Conservation (phyloP, 1,139 yeast species). For the Yamadazyma pseudoaaseri region DNA sequence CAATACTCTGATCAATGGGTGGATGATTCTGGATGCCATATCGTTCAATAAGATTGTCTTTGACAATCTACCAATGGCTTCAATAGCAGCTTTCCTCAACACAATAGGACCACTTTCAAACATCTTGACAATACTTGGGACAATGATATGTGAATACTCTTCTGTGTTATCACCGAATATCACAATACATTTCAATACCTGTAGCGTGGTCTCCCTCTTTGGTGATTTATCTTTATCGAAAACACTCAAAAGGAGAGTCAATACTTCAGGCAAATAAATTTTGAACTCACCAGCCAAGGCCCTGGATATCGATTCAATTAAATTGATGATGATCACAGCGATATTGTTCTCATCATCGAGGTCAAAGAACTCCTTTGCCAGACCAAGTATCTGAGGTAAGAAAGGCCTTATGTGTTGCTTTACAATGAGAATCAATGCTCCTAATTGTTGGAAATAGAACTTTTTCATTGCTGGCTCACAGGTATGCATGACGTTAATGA, state of each 20-base stretch:
- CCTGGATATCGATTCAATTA: constrained; percentile 80
- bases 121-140: constrained; percentile 80
- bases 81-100: constrained; percentile 74
- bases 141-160: constrained; percentile 80
- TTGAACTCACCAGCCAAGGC: constrained; percentile 94
- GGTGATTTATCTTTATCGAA: constrained; percentile 74
- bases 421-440: constrained; percentile 76
- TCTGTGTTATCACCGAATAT: constrained; percentile 86
- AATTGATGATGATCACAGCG: constrained; percentile 75
- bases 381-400: constrained; percentile 71
- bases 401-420: constrained; percentile 88
- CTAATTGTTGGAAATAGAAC: constrained; percentile 85
- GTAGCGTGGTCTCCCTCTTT: constrained; percentile 63
- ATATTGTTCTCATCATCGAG: constrained; percentile 53
- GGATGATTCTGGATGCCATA: constrained; percentile 88
- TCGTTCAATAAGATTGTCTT: constrained; percentile 74
- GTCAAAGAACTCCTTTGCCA: constrained; percentile 71
- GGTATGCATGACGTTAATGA: constrained; percentile 78
- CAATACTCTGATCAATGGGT: constrained; percentile 77
- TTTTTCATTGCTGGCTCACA: constrained; percentile 84
- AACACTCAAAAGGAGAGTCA: constrained; percentile 74
- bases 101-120: constrained; percentile 66
- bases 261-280: constrained; percentile 71
- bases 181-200: constrained; percentile 83
- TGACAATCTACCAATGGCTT: constrained; percentile 80